These are phyloP conservation scores for Takakia lepidozioides DNA, from an alignment of 225 moss, liverwort and hornwort genomes.

Conservation along the genomic window DNA sequence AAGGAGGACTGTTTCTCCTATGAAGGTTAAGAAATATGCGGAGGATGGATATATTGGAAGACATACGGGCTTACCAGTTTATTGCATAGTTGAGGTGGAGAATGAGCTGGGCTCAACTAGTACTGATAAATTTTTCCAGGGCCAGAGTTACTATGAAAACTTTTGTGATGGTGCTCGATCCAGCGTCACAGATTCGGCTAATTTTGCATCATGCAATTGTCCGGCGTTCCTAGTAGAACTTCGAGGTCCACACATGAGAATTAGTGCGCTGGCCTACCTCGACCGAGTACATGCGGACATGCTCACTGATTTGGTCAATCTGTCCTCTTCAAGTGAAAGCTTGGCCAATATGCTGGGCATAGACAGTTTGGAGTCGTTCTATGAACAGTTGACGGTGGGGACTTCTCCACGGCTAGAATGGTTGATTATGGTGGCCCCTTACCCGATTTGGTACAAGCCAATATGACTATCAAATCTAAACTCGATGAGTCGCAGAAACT, in stretches of 20 bases:
- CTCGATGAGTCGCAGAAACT: background rate
- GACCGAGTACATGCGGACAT: background rate
- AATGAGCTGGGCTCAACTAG: background rate
- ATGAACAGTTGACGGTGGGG: background rate
- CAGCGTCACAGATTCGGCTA: background rate
- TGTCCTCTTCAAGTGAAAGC: background rate
- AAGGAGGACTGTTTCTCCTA: background rate
- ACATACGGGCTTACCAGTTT: background rate
- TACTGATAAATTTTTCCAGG: background rate
- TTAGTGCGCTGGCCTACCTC: background rate
- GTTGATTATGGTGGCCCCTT: background rate
- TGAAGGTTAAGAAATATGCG: background rate
- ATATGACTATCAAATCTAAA: too few species aligned
- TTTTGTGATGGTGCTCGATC: conserved; percentile 1
- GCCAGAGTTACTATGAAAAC: background rate
- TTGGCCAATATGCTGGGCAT: background rate
- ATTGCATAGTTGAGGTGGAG: background rate
- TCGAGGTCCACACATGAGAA: conserved; percentile 1
- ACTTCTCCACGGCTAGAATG: background rate
- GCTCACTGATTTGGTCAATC: background rate
- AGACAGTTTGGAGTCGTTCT: conserved; percentile 4
- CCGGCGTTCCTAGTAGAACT: background rate
- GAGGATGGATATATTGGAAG: background rate
- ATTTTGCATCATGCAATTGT: background rate
- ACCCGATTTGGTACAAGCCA: background rate